A percentile compares a stretch with the other conserved stretches of the same genome.
phyloP scores from a whole-genome alignment of 352 stramenopile species.

The Phytopythium chamaehyphon region DNA sequence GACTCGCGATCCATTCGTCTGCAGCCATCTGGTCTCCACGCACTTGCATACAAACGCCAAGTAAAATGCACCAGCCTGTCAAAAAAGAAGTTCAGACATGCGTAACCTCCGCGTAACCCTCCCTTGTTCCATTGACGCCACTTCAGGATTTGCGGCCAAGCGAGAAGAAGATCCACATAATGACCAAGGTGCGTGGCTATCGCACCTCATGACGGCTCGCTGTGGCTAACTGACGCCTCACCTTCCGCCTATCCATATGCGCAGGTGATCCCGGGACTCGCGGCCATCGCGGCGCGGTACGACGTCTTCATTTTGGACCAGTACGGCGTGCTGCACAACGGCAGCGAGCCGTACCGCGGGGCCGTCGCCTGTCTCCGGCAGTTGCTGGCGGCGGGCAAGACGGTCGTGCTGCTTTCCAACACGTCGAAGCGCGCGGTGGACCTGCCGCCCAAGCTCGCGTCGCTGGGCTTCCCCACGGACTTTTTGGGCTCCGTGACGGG shows the following conservation, averaged over 20 bases:
- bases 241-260: neutral
- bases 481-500: conserved; percentile 54
- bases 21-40: too few species aligned
- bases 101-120: too few species aligned
- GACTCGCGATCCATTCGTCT: too few species aligned
- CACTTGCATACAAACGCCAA: too few species aligned
- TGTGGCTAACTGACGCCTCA: conserved; percentile 1
- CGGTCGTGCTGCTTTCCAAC: conserved; percentile 87
- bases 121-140: too few species aligned
- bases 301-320: conserved; percentile 91
- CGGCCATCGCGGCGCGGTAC: conserved; percentile 52
- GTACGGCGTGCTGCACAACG: conserved; percentile 92
- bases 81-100: too few species aligned
- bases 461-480: conserved; percentile 62
- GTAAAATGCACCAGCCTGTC: too few species aligned
- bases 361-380: conserved; percentile 58
- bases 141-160: too few species aligned
- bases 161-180: neutral
- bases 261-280: conserved; percentile 32
- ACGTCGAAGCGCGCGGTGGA: conserved; percentile 65
- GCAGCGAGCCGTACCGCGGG: conserved; percentile 52
- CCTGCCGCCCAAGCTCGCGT: conserved; percentile 42
- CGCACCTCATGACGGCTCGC: neutral
- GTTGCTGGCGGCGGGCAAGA: conserved; percentile 55
- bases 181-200: neutral